These are phyloP conservation scores for Solanum piurae DNA, from an alignment of 257 asterid species.

Conservation along the genomic window DNA sequence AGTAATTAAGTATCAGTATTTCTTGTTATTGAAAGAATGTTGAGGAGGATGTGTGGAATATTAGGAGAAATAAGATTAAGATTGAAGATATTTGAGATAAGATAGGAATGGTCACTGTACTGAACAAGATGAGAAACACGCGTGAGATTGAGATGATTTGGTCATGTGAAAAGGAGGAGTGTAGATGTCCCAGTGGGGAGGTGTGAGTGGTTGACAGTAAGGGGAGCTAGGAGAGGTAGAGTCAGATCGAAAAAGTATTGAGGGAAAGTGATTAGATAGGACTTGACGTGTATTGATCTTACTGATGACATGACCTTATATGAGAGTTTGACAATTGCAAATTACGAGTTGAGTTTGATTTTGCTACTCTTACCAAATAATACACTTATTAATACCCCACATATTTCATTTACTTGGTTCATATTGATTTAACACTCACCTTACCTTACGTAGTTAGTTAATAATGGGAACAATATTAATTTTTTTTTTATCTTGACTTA, in stretches of 20 bases:
- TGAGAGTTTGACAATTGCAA: too few species aligned
- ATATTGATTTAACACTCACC: too few species aligned
- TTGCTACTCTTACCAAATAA: too few species aligned
- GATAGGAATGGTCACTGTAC: neutral
- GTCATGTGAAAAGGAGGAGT: neutral
- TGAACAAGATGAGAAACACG: neutral
- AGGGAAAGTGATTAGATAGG: too few species aligned
- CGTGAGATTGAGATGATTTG: neutral
- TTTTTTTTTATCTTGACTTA: too few species aligned
- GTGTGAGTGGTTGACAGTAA: neutral
- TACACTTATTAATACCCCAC: too few species aligned
- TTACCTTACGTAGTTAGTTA: too few species aligned
- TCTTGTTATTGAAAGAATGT: neutral
- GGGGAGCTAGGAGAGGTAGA: neutral
- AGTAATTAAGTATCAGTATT: neutral
- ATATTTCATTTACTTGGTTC: neutral
- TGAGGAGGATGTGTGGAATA: neutral
- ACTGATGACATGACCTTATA: neutral
- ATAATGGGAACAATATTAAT: too few species aligned
- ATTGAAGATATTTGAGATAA: neutral
- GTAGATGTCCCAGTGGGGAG: too few species aligned
- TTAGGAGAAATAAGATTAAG: neutral
- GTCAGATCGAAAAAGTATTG: too few species aligned
- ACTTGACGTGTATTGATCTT: too few species aligned
- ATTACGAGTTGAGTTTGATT: too few species aligned